Conservation (phyloP, 2,329 filamentous ascomycete species). For the Cytospora leucostoma region DNA sequence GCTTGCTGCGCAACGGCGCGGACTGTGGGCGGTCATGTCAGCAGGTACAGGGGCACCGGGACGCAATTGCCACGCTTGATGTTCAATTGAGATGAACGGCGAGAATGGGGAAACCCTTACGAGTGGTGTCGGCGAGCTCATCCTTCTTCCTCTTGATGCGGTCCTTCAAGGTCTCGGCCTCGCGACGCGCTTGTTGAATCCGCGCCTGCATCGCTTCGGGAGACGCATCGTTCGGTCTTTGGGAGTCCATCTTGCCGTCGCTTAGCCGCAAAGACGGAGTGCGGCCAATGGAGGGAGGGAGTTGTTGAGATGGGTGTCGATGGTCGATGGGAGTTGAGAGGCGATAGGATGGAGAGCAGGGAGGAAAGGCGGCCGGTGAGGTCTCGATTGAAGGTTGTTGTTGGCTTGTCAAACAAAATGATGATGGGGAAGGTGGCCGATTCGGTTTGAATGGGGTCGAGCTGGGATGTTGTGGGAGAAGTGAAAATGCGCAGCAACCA, state of each 20-base stretch:
- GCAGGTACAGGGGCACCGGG: slow-evolving; percentile 6
- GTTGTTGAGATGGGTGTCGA: slow-evolving; percentile 12
- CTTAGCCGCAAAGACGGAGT: slow-evolving; percentile 26
- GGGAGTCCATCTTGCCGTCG: slow-evolving; percentile 51
- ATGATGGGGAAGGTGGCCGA: slow-evolving; percentile 23
- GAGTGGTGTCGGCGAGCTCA: slow-evolving; percentile 94
- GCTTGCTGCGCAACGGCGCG: slow-evolving; percentile 90
- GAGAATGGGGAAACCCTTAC: slow-evolving; percentile 62
- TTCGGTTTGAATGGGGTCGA: slow-evolving; percentile 22
- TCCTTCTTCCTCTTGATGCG: slow-evolving; percentile 99
- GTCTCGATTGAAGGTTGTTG: slow-evolving; percentile 23
- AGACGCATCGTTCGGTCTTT: slow-evolving; percentile 64
- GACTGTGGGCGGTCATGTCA: slow-evolving; percentile 56
- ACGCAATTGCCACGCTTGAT: slow-evolving; percentile 4
- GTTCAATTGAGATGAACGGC: slow-evolving; percentile 21
- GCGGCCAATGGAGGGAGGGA: slow-evolving; percentile 27
- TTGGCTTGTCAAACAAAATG: slow-evolving; percentile 21
- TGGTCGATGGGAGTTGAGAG: slow-evolving; percentile 9
- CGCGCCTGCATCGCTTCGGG: slow-evolving; percentile 87
- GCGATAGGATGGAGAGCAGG: slow-evolving; percentile 20
- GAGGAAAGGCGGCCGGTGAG: slow-evolving; percentile 19
- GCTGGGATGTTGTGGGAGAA: slow-evolving; percentile 26
- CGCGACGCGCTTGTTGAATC: slow-evolving; percentile 88
- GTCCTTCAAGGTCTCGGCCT: slow-evolving; percentile 97
- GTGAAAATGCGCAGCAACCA: slow-evolving; percentile 20